Percentiles rank a stretch among this genome's conserved stretches.
Conservation (phyloP, 257 asterid species). For the Scutellaria galericulata region DNA sequence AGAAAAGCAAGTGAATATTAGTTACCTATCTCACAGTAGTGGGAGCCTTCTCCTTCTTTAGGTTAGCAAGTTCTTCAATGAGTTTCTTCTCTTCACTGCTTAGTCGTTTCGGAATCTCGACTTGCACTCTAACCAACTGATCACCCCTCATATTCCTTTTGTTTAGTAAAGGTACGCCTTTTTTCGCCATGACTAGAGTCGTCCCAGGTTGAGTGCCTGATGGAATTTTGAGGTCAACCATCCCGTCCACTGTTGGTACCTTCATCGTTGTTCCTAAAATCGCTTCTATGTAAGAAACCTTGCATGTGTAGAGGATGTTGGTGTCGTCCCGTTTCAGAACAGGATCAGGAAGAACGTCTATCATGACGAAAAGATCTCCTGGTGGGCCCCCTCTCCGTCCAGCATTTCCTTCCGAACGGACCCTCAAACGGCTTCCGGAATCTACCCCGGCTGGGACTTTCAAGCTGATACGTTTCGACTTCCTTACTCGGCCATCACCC, state of each 20-base stretch:
- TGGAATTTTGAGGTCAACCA: conserved; percentile 87
- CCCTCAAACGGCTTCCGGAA: conserved; percentile 85
- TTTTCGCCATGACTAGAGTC: conserved; percentile 92
- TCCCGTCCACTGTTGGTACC: conserved; percentile 94
- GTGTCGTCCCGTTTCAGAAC: conserved; percentile 84
- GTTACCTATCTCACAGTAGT: conserved; percentile 54
- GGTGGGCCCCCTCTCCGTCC: conserved; percentile 94
- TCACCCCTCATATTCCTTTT: conserved; percentile 89
- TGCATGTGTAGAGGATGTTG: conserved; percentile 83
- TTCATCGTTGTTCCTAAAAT: conserved; percentile 80
- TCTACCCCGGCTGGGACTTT: conserved; percentile 97
- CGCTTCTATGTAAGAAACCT: conserved; percentile 87
- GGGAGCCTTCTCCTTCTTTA: conserved; percentile 78
- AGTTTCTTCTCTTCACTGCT: conserved; percentile 88
- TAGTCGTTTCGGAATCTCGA: conserved; percentile 94
- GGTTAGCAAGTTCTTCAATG: conserved; percentile 76
- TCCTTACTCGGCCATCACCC: conserved; percentile 82
- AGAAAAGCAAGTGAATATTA: not conserved
- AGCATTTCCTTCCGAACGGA: conserved; percentile 87
- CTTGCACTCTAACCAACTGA: conserved; percentile 95
- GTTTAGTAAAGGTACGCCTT: conserved; percentile 82
- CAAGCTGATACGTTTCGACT: conserved; percentile 90
- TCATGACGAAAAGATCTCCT: conserved; percentile 87
- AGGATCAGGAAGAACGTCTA: conserved; percentile 81
- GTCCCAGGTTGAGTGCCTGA: conserved; percentile 96